Conservation (phyloP, 305 asterid species). For the Andrographis paniculata region DNA sequence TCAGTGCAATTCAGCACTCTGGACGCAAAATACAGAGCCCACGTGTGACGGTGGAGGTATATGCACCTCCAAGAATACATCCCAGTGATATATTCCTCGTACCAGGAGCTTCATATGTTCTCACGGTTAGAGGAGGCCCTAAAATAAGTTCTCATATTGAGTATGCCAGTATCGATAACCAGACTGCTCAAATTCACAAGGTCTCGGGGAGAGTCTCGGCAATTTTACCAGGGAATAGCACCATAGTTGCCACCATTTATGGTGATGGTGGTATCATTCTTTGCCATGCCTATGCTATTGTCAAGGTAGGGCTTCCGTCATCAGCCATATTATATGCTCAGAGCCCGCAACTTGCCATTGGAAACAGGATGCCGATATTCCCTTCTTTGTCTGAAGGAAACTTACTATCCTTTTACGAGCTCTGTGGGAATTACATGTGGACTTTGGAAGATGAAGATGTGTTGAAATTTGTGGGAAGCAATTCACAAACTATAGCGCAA, state of each 20-base stretch:
- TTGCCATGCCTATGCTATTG: constrained; percentile 56
- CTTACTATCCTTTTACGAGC: constrained; percentile 73
- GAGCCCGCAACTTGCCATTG: constrained; percentile 66
- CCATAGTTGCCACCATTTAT: constrained; percentile 55
- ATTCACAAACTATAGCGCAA: constrained; percentile 19
- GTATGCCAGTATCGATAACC: constrained; percentile 51
- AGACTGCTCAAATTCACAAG: constrained; percentile 47
- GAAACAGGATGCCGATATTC: constrained; percentile 48
- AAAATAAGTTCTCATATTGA: constrained; percentile 47
- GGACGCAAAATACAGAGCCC: constrained; percentile 65
- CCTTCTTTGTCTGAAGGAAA: constrained; percentile 77
- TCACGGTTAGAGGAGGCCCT: constrained; percentile 80
- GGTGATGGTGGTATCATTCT: constrained; percentile 48
- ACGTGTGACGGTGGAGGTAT: constrained; percentile 65
- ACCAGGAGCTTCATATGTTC: constrained; percentile 79
- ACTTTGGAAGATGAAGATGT: constrained; percentile 49
- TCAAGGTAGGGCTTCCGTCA: constrained; percentile 75
- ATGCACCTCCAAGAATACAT: constrained; percentile 65
- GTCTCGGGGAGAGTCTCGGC: constrained; percentile 56
- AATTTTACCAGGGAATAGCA: constrained; percentile 62
- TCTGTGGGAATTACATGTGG: constrained; percentile 65
- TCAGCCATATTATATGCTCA: constrained; percentile 63
- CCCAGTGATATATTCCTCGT: constrained; percentile 73
- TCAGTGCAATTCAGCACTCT: constrained; percentile 58
- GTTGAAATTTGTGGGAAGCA: constrained; percentile 35